A percentile compares a stretch with the other conserved stretches of the same genome.
phyloP scores from a whole-genome alignment of 441 rosid genomes.

The Adansonia grandidieri region DNA sequence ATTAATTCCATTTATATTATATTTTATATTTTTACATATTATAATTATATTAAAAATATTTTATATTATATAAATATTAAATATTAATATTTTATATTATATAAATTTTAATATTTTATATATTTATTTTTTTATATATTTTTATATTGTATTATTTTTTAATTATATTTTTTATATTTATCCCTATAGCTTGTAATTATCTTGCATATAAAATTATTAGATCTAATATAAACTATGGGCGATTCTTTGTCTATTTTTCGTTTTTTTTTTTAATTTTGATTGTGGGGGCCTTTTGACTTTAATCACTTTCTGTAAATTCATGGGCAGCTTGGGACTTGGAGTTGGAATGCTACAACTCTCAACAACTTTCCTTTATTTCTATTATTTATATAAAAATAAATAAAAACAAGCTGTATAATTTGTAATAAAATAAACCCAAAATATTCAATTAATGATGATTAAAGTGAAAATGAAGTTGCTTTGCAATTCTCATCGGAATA shows the following conservation, averaged over 20 bases:
- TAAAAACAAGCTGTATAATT: background rate
- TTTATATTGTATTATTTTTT: too few species aligned
- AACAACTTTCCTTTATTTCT: background rate
- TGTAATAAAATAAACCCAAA: background rate
- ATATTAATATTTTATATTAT: too few species aligned
- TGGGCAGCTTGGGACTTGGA: background rate
- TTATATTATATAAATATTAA: too few species aligned
- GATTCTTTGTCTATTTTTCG: background rate
- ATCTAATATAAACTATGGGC: background rate
- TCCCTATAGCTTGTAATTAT: too few species aligned
- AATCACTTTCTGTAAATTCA: background rate
- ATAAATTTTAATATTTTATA: too few species aligned
- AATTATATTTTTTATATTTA: too few species aligned
- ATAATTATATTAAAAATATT: too few species aligned
- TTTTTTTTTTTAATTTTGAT: background rate
- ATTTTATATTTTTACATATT: too few species aligned
- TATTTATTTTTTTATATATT: too few species aligned
- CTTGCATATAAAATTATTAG: background rate
- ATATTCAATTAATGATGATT: background rate
- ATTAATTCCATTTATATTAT: too few species aligned
- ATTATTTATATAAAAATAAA: background rate
- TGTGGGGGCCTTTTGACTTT: background rate
- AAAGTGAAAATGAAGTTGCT: constrained; percentile 16
- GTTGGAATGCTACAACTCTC: background rate
- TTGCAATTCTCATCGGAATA: constrained; percentile 5